Evolutionary conservation across 371 early-diverging fungal species (phyloP), one percentile per base, ranked within the genome.

Genomic region (Thermomucor indicae-seudaticae): DNA sequence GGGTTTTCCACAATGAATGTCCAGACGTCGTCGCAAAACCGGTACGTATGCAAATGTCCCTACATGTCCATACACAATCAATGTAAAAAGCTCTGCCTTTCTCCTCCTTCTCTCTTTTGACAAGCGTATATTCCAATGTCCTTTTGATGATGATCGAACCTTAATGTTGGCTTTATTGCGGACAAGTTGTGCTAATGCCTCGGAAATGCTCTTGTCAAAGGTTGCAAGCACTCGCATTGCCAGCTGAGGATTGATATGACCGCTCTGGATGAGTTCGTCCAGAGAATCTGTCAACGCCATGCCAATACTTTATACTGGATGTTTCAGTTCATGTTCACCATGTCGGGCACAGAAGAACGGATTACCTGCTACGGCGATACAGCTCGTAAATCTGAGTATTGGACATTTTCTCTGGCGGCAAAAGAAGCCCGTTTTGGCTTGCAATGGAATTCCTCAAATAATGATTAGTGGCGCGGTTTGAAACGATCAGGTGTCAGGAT

Each of bases 11-110:
- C 79, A 23, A 95, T 87, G 72, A 98, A 96, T 0, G 97, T 95
- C 95, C 95, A 95, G 25, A 95, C 96, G 55, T 97, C 97, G 63
- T 97, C 95, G 68, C 94, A 89, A 55, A 90, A 92, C 35, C 95
- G 84, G 70, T 95, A 95, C 16, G 87, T 89, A 55, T 87, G 83
- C 57, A 95, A 76, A 53, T 86, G 87, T 12, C 94, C 96, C 85
- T 88, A 57, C 11, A 29, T 38, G 39, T 27, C 23, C 24, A 49
- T 29, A 19, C 34, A 52, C 42, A 37, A 38, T 25, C 58, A 52
- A 47, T 34, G 31, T 14, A 19, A 3, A 16, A 24, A n/a, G n/a
- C n/a, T n/a, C n/a, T n/a, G n/a, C n/a, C n/a, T n/a, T n/a, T n/a
- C n/a, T n/a, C n/a, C n/a, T n/a, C n/a, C n/a, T n/a, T n/a, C n/a